These are phyloP conservation scores for Xerocomellus chrysenteron DNA, from an alignment of 768 basidiomycete genomes.

Conservation along the genomic window DNA sequence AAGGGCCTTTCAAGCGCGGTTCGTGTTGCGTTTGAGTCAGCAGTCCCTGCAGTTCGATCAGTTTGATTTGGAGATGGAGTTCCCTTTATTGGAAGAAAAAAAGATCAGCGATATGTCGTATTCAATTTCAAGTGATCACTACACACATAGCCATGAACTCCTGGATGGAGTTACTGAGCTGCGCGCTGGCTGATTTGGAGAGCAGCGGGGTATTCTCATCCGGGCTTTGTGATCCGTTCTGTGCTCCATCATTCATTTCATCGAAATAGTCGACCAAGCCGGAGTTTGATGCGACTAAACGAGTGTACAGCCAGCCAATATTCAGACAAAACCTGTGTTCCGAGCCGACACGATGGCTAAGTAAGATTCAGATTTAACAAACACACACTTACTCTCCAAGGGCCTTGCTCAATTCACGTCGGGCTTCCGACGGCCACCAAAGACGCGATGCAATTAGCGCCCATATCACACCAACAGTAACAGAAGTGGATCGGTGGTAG, in stretches of 20 bases:
- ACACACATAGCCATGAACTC: slow-evolving; percentile 93
- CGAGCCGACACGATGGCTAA: background rate
- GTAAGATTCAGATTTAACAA: background rate
- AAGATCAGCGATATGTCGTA: slow-evolving; percentile 1
- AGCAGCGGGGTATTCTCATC: slow-evolving; percentile 34
- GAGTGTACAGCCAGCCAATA: slow-evolving; percentile 92
- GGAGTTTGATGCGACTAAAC: slow-evolving; percentile 85
- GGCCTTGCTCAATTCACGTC: slow-evolving; percentile 79
- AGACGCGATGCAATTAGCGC: slow-evolving; percentile 83
- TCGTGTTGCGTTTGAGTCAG: slow-evolving; percentile 89
- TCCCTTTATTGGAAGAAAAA: slow-evolving; percentile 58
- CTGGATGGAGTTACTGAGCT: slow-evolving; percentile 62
- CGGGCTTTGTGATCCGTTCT: slow-evolving; percentile 2
- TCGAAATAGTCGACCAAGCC: slow-evolving; percentile 51
- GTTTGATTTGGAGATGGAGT: slow-evolving; percentile 86
- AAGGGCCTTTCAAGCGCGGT: slow-evolving; percentile 93
- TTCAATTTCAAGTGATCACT: background rate
- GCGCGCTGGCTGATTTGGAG: slow-evolving; percentile 38
- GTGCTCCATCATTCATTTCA: slow-evolving; percentile 14
- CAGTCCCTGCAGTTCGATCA: slow-evolving; percentile 84
- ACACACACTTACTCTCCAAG: slow-evolving; percentile 74
- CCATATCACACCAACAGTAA: slow-evolving; percentile 86
- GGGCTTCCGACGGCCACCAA: slow-evolving; percentile 96
- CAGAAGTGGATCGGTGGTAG: slow-evolving; percentile 72
- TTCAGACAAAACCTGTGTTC: slow-evolving; percentile 81